Evolutionary conservation across 257 asterid species (phyloP), one percentile per base, ranked within the genome.

Genomic region (Salvia miltiorrhiza): DNA sequence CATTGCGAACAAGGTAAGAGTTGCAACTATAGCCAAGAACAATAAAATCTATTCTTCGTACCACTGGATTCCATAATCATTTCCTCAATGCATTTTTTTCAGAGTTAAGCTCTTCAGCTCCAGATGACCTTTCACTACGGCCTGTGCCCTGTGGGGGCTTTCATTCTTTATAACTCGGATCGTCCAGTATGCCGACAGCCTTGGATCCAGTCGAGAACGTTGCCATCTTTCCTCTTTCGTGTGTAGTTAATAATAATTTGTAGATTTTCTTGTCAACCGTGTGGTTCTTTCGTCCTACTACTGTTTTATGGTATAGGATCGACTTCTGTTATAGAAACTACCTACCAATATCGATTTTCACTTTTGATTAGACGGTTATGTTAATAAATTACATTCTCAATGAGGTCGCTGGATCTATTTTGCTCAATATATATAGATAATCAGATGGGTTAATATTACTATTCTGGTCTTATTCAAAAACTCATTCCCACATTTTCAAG

Each of bases 1-100:
- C 73, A 80, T 80, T 7, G 85, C 80, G 54, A 80, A 71, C 75
- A 80, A 77, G 85, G 85, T 80, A 70, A 35, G 13, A 37, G 44
- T 52, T 60, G 58, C 63, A 32, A 16, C 59, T 16, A 9, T 37
- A 8, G 21, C 67, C 33, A 7, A 13, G 9, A 28, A 2, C 14
- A 58, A 9, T 56, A n/a, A 4, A 21, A 61, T 55, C 58, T 40
- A 23, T 32, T 16, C 16, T 49, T 40, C 7, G 4, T 32, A 40
- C 9, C 1, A 11, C 48, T 7, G 39, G 2, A 4, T 10, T 43
- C 47, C 8, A 41, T 23, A 12, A 39, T 53, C 19, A n/a, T 67
- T 30, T 30, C 12, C 19, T 52, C 6, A 10, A 43, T 69, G 33
- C 55, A 6, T 52, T 64, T 75, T 35, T 72, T 72, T 62, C 81